Base-by-base conservation (phyloP, 2,329 filamentous ascomycete genomes). In the Xylaria sp. region DNA sequence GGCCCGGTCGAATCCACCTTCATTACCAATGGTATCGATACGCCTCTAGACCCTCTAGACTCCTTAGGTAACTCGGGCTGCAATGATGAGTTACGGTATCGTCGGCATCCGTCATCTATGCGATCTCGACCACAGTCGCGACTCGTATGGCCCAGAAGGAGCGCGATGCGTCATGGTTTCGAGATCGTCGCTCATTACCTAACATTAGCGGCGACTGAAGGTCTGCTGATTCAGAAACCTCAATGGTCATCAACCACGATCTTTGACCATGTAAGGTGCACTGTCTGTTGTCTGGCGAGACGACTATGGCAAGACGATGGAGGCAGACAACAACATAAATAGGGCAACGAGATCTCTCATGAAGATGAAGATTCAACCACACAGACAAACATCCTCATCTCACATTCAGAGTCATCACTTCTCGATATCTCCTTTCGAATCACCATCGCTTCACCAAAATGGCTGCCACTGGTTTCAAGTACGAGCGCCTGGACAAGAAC, bases 401-500 rank as follows among this genome's bases (percentile, higher is more conserved):
- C 11, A 2, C 3, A 39, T 39, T 11, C 1, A n/a, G 10, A 39
- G 8, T 34, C 37, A 35, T 35, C 46, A 23, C 10, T 55, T n/a
- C 34, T 19, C 30, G 5, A 13, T 39, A 10, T 47, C 4, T 10
- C 8, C 35, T 13, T n/a, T 57, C 35, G 23, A 42, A 18, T 9
- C 3, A 37, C n/a, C 11, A 5, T 37, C 34, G 4, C 48, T 23
- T 8, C n/a, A 23, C 37, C 59, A 61, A 55, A 9, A 61, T 61
- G 59, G 55, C 6, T n/a, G 19, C 49, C 59, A 51, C 39, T 54
- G 62, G 63, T 19, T 70, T 65, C 64, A 71, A 63, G 3, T 73
- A 71, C 47, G 73, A 75, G 62, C 68, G 73, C 23, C 68, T 75
- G 10, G 61, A 75, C 59, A 75, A 74, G 59, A 67, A 72, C 39